Evolutionary conservation across 1,284 basidiomycete genomes (phyloP).

Genomic region (Leccinum fuscescens): DNA sequence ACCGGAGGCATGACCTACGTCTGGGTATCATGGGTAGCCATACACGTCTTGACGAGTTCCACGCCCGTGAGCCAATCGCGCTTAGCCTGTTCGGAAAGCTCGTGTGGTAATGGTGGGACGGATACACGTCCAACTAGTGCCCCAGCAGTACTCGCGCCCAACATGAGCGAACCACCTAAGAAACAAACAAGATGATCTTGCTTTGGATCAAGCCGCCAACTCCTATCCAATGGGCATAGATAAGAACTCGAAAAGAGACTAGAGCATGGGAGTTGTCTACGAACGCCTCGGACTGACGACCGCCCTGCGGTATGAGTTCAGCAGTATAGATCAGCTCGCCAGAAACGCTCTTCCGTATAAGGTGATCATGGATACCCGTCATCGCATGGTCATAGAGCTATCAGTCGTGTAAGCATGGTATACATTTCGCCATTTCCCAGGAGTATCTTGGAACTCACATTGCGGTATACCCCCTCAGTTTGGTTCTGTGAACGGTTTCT

Average conservation of each 20-base stretch:
- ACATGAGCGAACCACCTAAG: conserved; percentile 87
- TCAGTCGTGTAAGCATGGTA: conserved; percentile 2
- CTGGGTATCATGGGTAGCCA: conserved; percentile 82
- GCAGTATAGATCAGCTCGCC: conserved; percentile 74
- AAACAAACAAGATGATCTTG: conserved; percentile 98
- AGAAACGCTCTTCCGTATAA: conserved; percentile 64
- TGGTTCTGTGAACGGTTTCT: conserved; percentile 53
- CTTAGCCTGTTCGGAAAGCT: conserved; percentile 55
- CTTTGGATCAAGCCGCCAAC: conserved; percentile 76
- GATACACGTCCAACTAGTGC: conserved; percentile 48
- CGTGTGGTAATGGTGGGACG: conserved; percentile 55
- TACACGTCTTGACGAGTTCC: conserved; percentile 84
- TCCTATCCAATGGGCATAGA: conserved; percentile 36
- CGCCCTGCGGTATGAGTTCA: conserved; percentile 68
- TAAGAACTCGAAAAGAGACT: conserved; percentile 7
- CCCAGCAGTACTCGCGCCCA: conserved; percentile 79
- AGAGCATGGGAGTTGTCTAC: conserved; percentile 20
- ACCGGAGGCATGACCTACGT: conserved; percentile 55
- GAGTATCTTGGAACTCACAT: conserved; percentile 43
- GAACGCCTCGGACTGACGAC: conserved; percentile 48
- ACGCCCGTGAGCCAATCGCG: conserved; percentile 84
- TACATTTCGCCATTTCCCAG: background rate
- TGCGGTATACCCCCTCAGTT: conserved; percentile 76
- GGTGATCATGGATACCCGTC: conserved; percentile 73
- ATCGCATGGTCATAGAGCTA: conserved; percentile 89